Conservation (phyloP, 2,329 filamentous ascomycete genomes). For the Xylaria sp. region DNA sequence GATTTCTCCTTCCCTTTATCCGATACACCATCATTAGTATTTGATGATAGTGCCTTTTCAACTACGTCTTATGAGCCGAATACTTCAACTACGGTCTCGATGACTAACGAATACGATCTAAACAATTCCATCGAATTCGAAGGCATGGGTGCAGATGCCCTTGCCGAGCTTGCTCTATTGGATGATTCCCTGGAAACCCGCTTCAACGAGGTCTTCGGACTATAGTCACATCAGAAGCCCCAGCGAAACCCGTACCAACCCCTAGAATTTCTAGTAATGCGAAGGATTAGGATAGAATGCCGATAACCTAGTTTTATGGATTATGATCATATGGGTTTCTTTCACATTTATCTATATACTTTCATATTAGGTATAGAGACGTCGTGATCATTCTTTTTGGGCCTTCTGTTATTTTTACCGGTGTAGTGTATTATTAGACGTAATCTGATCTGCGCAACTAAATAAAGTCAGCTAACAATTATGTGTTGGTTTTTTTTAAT, state of each 20-base stretch:
- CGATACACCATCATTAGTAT: conserved; percentile 1
- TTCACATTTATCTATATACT: neutral
- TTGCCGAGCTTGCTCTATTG: neutral
- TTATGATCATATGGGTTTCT: neutral
- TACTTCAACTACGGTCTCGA: neutral
- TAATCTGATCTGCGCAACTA: neutral
- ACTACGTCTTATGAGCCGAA: neutral
- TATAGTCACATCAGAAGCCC: neutral
- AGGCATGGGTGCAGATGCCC: neutral
- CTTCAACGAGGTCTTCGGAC: conserved; percentile 1
- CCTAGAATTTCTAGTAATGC: neutral
- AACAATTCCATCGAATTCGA: neutral
- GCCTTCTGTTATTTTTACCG: neutral
- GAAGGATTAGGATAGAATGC: conserved; percentile 17
- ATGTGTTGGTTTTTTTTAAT: neutral
- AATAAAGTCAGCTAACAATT: neutral
- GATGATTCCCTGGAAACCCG: neutral
- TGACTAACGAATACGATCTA: neutral
- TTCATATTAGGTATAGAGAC: neutral
- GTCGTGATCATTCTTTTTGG: neutral
- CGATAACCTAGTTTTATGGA: neutral
- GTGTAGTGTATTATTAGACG: neutral
- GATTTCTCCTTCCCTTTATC: neutral
- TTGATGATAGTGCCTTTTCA: neutral
- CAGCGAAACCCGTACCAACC: neutral